These are phyloP conservation scores for Cladophialophora bantiana DNA, from an alignment of 2,329 filamentous ascomycete genomes.

Conservation along the genomic window DNA sequence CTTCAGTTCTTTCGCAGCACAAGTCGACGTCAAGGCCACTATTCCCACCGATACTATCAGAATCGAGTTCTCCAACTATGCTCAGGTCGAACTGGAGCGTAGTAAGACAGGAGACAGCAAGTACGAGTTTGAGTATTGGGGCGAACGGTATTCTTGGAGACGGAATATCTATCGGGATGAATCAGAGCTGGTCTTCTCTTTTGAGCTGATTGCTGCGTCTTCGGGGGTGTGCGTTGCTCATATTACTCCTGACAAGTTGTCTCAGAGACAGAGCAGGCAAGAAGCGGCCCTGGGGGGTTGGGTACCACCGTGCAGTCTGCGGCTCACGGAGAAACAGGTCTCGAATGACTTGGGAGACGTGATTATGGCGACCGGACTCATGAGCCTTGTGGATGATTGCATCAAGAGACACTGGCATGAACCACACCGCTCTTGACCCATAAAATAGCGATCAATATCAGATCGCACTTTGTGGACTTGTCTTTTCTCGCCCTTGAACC, in stretches of 20 bases:
- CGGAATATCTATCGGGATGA: constrained; percentile 73
- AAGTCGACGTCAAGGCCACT: constrained; percentile 37
- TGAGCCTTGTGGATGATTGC: constrained; percentile 87
- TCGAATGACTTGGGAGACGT: constrained; percentile 67
- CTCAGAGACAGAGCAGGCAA: constrained; percentile 71
- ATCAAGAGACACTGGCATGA: constrained; percentile 80
- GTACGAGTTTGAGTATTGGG: constrained; percentile 97
- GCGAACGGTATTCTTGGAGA: constrained; percentile 82
- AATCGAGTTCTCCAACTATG: constrained; percentile 97
- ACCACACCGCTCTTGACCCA: constrained; percentile 32
- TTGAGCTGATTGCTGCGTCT: constrained; percentile 76
- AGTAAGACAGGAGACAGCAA: constrained; percentile 71
- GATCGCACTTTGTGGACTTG: background rate
- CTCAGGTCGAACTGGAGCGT: constrained; percentile 78
- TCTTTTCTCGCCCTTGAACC: background rate
- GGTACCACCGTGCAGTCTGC: constrained; percentile 89
- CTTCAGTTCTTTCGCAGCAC: constrained; percentile 30
- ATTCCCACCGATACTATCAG: constrained; percentile 76
- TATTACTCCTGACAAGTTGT: constrained; percentile 80
- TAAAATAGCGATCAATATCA: background rate
- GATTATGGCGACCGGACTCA: constrained; percentile 86
- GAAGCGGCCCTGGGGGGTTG: constrained; percentile 84
- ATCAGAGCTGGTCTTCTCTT: constrained; percentile 70
- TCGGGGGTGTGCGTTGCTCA: constrained; percentile 74
- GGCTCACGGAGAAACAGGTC: constrained; percentile 78